Base-by-base conservation (phyloP, 2,329 filamentous ascomycete genomes). In the Fusarium graminum region DNA sequence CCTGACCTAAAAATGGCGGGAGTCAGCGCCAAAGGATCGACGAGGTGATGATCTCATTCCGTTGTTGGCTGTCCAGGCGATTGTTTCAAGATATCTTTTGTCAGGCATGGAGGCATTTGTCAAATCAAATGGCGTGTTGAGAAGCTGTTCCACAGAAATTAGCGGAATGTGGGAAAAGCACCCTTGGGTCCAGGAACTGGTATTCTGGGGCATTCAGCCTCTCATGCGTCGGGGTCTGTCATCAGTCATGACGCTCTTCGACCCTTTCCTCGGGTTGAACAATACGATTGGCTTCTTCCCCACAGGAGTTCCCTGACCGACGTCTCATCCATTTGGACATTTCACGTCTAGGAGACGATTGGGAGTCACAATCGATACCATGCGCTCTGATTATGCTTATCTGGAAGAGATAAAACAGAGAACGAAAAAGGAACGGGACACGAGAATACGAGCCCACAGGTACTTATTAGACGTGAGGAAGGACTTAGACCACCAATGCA, bases 31-130 rank as follows among this genome's bases (percentile, higher is more conserved):
- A 71, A 67, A 69, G 51, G 70, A 72, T 72, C 70, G 68, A 72
- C 70, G 63, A 65, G 63, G 65, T 67, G 69, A 72, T 72, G 70
- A 72, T 72, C 70, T 72, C 70, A 72, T 72, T 72, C 70, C 67
- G 62, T 55, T 69, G 70, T 70, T 69, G 68, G 67, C 34, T 60
- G 58, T 61, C 56, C 67, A 68, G 70, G 69, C 65, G 70, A 72
- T 72, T 72, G 70, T 72, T 72, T 72, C 70, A 73, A 72, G 65
- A 67, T 72, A 54, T 61, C 50, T 54, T 44, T 60, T 51, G 32
- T 52, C 52, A 54, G 55, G 56, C 39, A 59, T 59, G 49, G 63
- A 41, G 47, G 45, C 16, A 49, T 47, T 49, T 61, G 52, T 57
- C 67, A 65, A 72, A 70, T 72, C 67, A 65, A 38, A 65, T 54